Evolutionary conservation across 2,329 filamentous ascomycete species (phyloP), one percentile per base, ranked within the genome.

Genomic region (Cyphellophora europaea): DNA sequence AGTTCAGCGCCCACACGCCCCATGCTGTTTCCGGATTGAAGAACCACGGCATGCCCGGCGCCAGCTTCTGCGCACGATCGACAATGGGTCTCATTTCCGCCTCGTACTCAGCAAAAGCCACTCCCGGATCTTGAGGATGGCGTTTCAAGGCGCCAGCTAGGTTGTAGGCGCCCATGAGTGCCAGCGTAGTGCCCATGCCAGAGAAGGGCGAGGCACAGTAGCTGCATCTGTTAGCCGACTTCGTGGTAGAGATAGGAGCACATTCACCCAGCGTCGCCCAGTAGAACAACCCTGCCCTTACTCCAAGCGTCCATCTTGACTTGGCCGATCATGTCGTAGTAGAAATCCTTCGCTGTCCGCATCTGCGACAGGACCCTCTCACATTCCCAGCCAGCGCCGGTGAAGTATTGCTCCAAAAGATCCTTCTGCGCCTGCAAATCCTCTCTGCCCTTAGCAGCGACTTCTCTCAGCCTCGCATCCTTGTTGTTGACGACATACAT

Each of bases 311-410:
- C 47, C 34, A 58, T 41, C 12, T 52, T 44, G 5, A 53, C 46
- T 37, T 54, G 52, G 3, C 44, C 53, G 16, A 54, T 40, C 4
- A 60, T 53, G 21, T 65, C 56, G 37, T 58, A 59, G 45, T 69
- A 70, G 44, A 66, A 69, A 36, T 69, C 60, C 0, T 60, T 45
- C 0, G 56, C 48, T 1, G 43, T 49, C 21, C 57, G 47, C 62
- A 69, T 65, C 2, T 49, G 62, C 6, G 52, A 39, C 0, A 69
- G 27, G 3, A 62, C 47, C 1, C 59, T 51, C 2, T 57, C 49
- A 0, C 48, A 47, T 37, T 62, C 43, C 53, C 59, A 65, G 1
- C 62, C 62, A 0, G 55, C 57, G 16, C 53, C 56, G 1, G 46
- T 39, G 27, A 62, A 64, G 8, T 50, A 41, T 5, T 49, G 37